Evolutionary conservation across 805 yeast species (phyloP).

Genomic region (Zygotorulaspora chibaensis): DNA sequence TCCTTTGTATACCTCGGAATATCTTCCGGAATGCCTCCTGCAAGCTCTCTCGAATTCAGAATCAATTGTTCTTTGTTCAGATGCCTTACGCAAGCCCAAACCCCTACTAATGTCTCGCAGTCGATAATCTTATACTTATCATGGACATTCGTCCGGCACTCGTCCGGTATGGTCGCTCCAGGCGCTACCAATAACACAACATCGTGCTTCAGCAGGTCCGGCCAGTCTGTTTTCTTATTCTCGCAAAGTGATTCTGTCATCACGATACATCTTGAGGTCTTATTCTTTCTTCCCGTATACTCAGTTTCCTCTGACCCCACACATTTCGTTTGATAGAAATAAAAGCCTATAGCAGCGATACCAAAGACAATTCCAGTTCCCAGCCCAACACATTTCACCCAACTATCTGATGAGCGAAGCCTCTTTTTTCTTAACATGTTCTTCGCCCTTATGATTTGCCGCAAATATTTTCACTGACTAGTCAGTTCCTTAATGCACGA

Average conservation of each 20-base stretch:
- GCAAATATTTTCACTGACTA: background rate
- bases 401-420: background rate
- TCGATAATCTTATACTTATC: slow-evolving; percentile 37
- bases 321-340: slow-evolving; percentile 1
- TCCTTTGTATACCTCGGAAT: slow-evolving; percentile 28
- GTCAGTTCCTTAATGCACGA: too few relatives aligned
- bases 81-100: slow-evolving; percentile 55
- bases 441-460: background rate
- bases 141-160: slow-evolving; percentile 19
- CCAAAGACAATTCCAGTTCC: slow-evolving; percentile 14
- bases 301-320: background rate
- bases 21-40: slow-evolving; percentile 30
- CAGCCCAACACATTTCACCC: slow-evolving; percentile 6
- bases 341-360: slow-evolving; percentile 9
- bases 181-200: slow-evolving; percentile 38
- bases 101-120: slow-evolving; percentile 46
- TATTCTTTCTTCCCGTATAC: background rate
- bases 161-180: slow-evolving; percentile 15
- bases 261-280: slow-evolving; percentile 13
- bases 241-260: slow-evolving; percentile 17
- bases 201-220: slow-evolving; percentile 18
- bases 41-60: slow-evolving; percentile 27
- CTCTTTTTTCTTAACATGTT: background rate
- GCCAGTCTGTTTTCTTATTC: slow-evolving; percentile 18
- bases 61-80: slow-evolving; percentile 37